These are phyloP conservation scores for Populus alba DNA, from an alignment of 345 rosid species.

Conservation along the genomic window DNA sequence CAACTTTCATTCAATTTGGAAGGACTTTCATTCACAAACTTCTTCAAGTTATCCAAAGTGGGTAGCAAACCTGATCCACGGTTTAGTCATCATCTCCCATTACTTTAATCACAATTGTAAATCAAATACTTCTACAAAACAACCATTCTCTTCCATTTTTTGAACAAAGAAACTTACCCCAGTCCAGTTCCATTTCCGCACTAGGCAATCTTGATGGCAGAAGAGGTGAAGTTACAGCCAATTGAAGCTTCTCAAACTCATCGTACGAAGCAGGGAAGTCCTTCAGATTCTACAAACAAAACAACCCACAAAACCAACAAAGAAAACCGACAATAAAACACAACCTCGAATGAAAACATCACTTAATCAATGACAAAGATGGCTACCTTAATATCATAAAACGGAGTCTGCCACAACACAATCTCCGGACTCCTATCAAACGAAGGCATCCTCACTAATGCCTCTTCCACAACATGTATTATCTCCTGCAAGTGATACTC, in stretches of 20 bases:
- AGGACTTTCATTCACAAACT: conserved; percentile 41
- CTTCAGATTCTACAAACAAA: conserved; percentile 39
- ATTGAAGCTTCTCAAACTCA: conserved; percentile 51
- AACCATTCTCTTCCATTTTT: neutral
- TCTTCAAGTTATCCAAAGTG: conserved; percentile 57
- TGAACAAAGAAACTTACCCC: conserved; percentile 55
- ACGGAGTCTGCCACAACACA: conserved; percentile 63
- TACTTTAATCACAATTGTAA: conserved; percentile 21
- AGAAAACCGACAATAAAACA: neutral
- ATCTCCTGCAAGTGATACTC: conserved; percentile 53
- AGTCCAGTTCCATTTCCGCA: conserved; percentile 42
- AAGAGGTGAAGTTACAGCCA: conserved; percentile 44
- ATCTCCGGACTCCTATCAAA: conserved; percentile 29
- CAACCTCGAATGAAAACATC: neutral
- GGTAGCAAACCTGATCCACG: conserved; percentile 71
- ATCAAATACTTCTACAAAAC: conserved; percentile 9
- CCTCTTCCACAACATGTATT: conserved; percentile 39
- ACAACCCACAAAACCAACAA: conserved; percentile 7
- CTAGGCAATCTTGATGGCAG: conserved; percentile 33
- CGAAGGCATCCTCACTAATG: conserved; percentile 25
- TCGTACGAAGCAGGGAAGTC: conserved; percentile 59
- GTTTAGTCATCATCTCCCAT: conserved; percentile 32
- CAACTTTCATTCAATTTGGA: conserved; percentile 42
- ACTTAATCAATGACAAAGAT: neutral
- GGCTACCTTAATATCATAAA: conserved; percentile 62